Conservation (phyloP, 352 stramenopile genomes). For the Phytopythium montanum region DNA sequence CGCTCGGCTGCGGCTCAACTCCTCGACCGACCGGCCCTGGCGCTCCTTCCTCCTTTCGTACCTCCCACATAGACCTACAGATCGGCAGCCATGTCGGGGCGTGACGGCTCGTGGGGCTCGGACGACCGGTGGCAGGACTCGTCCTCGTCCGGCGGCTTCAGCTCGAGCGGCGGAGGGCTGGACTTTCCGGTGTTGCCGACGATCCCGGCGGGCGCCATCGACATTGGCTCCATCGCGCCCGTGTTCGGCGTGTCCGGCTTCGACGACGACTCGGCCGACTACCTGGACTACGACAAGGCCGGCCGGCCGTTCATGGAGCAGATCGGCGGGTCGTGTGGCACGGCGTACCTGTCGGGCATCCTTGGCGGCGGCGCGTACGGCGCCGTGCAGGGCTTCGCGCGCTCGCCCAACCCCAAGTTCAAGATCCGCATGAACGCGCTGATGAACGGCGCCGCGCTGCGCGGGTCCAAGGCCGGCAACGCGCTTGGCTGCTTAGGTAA, state of each 20-base stretch:
- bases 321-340: slow-evolving; percentile 72
- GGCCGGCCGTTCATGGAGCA: slow-evolving; percentile 85
- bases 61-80: not conserved
- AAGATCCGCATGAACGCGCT: slow-evolving; percentile 88
- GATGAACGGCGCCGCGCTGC: slow-evolving; percentile 80
- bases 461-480: slow-evolving; percentile 83
- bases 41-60: not conserved
- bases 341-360: slow-evolving; percentile 84
- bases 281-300: slow-evolving; percentile 83
- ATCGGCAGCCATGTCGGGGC: slow-evolving; percentile 24
- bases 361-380: slow-evolving; percentile 70
- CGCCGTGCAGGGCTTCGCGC: slow-evolving; percentile 58
- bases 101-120: slow-evolving; percentile 53
- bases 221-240: slow-evolving; percentile 78
- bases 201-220: slow-evolving; percentile 73
- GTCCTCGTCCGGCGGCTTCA: slow-evolving; percentile 35
- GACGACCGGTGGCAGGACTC: slow-evolving; percentile 78
- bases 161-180: slow-evolving; percentile 29
- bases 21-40: not conserved
- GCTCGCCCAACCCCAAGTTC: slow-evolving; percentile 81
- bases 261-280: slow-evolving; percentile 74
- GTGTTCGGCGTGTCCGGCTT: slow-evolving; percentile 82
- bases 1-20: not conserved
- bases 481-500: slow-evolving; percentile 78
- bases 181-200: slow-evolving; percentile 72